These are phyloP conservation scores for Lichtheimia ramosa DNA, from an alignment of 371 early-diverging fungal species.

Conservation along the genomic window DNA sequence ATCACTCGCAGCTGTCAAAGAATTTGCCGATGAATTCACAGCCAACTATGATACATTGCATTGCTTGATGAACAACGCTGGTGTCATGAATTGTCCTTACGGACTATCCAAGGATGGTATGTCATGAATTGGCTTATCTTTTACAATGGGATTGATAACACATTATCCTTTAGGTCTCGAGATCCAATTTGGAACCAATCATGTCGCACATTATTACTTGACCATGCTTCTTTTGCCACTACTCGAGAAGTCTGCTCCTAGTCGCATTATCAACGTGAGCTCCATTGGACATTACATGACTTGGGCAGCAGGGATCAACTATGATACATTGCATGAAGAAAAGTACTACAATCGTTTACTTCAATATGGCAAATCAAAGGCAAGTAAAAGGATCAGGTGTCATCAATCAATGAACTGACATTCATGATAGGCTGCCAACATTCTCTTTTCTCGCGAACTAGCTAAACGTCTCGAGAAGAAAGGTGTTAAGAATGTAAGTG, in stretches of 20 bases:
- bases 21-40: constrained; percentile 56
- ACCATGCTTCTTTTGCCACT: constrained; percentile 65
- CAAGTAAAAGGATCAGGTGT: not conserved
- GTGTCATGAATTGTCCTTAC: constrained; percentile 70
- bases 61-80: constrained; percentile 69
- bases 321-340: constrained; percentile 47
- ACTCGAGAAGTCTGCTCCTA: constrained; percentile 50
- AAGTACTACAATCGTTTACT: constrained; percentile 16
- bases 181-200: constrained; percentile 57
- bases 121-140: not conserved
- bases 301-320: constrained; percentile 16
- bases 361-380: constrained; percentile 25
- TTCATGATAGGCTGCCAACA: constrained; percentile 26
- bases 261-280: constrained; percentile 59
- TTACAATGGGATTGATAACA: no score
- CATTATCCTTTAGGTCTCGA: constrained; percentile 23
- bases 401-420: constrained; percentile 11
- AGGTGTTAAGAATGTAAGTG: constrained; percentile 19
- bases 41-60: constrained; percentile 49
- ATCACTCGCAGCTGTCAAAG: constrained; percentile 49
- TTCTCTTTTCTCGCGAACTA: constrained; percentile 46
- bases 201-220: constrained; percentile 76
- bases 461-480: constrained; percentile 32
- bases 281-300: constrained; percentile 38
- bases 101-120: constrained; percentile 62